These are phyloP conservation scores for Cicer pinnatifidum DNA, from an alignment of 306 rosid species.

Conservation along the genomic window DNA sequence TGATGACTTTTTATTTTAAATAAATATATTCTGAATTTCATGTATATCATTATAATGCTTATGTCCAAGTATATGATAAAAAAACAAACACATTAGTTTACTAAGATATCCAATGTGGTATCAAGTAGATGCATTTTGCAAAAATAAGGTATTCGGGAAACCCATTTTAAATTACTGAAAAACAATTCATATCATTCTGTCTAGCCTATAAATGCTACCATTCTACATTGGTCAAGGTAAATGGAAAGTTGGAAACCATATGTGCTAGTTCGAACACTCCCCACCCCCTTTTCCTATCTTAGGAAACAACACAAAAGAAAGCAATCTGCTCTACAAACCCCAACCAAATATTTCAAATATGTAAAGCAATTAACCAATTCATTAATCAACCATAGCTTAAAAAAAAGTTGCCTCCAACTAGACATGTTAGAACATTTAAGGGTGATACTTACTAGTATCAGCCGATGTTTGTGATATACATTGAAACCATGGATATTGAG, in stretches of 20 bases:
- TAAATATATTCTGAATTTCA: not conserved
- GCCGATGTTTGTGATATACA: slow-evolving; percentile 90
- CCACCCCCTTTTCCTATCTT: not conserved
- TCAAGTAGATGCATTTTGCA: slow-evolving; percentile 3
- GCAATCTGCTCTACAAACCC: not conserved
- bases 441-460: slow-evolving; percentile 66
- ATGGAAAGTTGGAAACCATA: not conserved
- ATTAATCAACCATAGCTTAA: slow-evolving; percentile 8
- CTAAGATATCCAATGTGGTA: not conserved
- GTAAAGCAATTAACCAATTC: slow-evolving; percentile 5
- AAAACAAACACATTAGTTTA: slow-evolving; percentile 18
- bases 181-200: not conserved
- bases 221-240: slow-evolving; percentile 19
- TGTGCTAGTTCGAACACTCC: not conserved
- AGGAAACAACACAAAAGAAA: not conserved
- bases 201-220: not conserved
- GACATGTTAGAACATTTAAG: slow-evolving; percentile 14
- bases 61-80: not conserved
- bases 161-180: not conserved
- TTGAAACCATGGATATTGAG: slow-evolving; percentile 82
- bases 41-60: not conserved
- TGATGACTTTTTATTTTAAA: slow-evolving; percentile 2
- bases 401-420: slow-evolving; percentile 17
- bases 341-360: slow-evolving; percentile 16
- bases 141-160: not conserved